phyloP scores from a whole-genome alignment of 352 stramenopile species.

The Albugo candida region DNA sequence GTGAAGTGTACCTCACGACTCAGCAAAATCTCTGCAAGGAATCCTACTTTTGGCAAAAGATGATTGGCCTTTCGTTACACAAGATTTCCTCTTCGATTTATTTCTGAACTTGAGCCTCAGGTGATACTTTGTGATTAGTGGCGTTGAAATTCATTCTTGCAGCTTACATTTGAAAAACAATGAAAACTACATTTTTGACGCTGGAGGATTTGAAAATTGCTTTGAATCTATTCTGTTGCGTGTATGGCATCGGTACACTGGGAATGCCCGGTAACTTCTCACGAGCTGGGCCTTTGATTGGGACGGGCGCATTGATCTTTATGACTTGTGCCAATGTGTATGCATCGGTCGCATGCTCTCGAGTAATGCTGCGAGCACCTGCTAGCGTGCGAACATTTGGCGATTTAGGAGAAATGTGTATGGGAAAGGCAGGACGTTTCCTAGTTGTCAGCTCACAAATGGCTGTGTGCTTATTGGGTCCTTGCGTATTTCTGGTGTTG shows the following conservation, averaged over 20 bases:
- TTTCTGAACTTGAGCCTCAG: too few relatives aligned
- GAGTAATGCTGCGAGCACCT: constrained; percentile 8
- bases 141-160: too few relatives aligned
- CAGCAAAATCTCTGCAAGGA: too few relatives aligned
- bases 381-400: constrained; percentile 9
- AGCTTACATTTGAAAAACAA: background rate
- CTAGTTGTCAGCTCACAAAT: constrained; percentile 7
- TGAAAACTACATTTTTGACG: constrained; percentile 6
- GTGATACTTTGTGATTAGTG: too few relatives aligned
- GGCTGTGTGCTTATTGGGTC: constrained; percentile 8
- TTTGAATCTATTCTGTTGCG: constrained; percentile 10
- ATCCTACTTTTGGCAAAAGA: too few relatives aligned
- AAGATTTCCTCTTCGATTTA: too few relatives aligned
- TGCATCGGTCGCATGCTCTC: constrained; percentile 6
- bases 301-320: constrained; percentile 3
- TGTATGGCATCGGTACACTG: constrained; percentile 11
- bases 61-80: too few relatives aligned
- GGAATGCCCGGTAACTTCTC: constrained; percentile 12
- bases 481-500: constrained; percentile 10
- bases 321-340: constrained; percentile 12
- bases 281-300: constrained; percentile 6
- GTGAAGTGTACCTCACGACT: too few relatives aligned
- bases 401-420: constrained; percentile 9
- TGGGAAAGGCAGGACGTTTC: constrained; percentile 8
- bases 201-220: constrained; percentile 9